phyloP scores from a whole-genome alignment of 2,329 filamentous ascomycete genomes.

The Sporothrix variecibatus region DNA sequence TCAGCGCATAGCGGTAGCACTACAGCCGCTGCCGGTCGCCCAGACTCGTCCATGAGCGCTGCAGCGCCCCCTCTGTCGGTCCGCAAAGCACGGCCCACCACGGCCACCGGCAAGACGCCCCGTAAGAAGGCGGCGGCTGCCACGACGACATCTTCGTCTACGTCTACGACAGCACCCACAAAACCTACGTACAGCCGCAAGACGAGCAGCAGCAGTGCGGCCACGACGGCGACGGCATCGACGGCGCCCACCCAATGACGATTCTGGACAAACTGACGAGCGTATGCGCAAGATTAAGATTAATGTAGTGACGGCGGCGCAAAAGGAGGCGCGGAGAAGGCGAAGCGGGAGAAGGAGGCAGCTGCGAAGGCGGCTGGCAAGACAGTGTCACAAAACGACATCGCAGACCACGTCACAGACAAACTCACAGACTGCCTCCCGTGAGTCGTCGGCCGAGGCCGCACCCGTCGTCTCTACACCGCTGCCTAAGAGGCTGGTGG shows the following conservation, averaged over 20 bases:
- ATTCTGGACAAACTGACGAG: slow-evolving; percentile 57
- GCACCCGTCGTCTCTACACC: neutral
- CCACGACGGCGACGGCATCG: slow-evolving; percentile 6
- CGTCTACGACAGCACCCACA: neutral
- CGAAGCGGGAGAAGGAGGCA: slow-evolving; percentile 16
- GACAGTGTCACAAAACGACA: neutral
- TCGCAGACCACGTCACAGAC: neutral
- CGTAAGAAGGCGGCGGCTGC: slow-evolving; percentile 31
- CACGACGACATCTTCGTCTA: neutral
- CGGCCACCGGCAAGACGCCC: slow-evolving; percentile 34
- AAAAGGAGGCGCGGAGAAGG: slow-evolving; percentile 55
- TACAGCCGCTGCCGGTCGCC: slow-evolving; percentile 33
- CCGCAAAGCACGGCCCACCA: slow-evolving; percentile 60
- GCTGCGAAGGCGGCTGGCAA: neutral
- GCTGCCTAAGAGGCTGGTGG: neutral
- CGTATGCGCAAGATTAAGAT: slow-evolving; percentile 65
- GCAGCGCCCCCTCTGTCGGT: slow-evolving; percentile 45
- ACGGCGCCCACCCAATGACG: slow-evolving; percentile 37
- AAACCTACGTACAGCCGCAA: slow-evolving; percentile 14
- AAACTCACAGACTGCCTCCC: neutral
- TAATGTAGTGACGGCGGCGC: slow-evolving; percentile 60
- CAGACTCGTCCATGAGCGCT: slow-evolving; percentile 46
- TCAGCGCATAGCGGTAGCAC: slow-evolving; percentile 43
- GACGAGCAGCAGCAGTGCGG: slow-evolving; percentile 23
- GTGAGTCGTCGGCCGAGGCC: neutral